These are phyloP conservation scores for Wickerhamomyces sydowiorum DNA, from an alignment of 805 yeast genomes.

Conservation along the genomic window DNA sequence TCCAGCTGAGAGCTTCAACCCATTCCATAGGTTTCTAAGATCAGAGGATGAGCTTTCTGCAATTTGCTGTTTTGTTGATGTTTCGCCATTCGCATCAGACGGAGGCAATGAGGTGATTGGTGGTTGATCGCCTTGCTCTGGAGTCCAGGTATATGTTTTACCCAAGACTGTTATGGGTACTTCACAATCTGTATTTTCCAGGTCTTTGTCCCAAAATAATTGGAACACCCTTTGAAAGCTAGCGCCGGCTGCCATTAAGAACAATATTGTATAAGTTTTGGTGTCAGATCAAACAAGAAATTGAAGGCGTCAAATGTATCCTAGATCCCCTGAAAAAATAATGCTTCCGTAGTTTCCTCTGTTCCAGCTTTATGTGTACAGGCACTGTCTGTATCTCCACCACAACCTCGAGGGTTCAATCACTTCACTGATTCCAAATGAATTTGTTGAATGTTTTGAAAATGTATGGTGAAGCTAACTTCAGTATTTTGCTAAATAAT, in stretches of 20 bases:
- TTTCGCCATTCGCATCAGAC: background rate
- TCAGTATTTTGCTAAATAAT: too few relatives aligned
- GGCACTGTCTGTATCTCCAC: too few relatives aligned
- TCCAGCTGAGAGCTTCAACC: background rate
- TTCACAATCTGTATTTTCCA: conserved; percentile 30
- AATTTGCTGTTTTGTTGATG: background rate
- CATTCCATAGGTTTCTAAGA: background rate
- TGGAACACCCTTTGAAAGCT: conserved; percentile 36
- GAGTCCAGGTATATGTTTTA: conserved; percentile 23
- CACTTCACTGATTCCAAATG: too few relatives aligned
- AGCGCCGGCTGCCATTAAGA: conserved; percentile 1
- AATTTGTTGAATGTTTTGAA: too few relatives aligned
- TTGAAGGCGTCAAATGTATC: background rate
- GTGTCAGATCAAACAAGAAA: background rate
- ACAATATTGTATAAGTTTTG: background rate
- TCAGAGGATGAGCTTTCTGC: background rate
- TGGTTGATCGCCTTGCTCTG: too few relatives aligned
- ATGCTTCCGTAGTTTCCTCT: too few relatives aligned
- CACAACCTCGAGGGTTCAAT: too few relatives aligned
- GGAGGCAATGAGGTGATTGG: too few relatives aligned
- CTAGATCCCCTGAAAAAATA: too few relatives aligned
- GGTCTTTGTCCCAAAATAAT: conserved; percentile 37
- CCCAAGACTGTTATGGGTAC: conserved; percentile 39
- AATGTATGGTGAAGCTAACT: too few relatives aligned
- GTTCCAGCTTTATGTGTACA: too few relatives aligned